Evolutionary conservation across 306 rosid species (phyloP), one percentile per base, ranked within the genome.

Genomic region (Canavalia ensiformis): DNA sequence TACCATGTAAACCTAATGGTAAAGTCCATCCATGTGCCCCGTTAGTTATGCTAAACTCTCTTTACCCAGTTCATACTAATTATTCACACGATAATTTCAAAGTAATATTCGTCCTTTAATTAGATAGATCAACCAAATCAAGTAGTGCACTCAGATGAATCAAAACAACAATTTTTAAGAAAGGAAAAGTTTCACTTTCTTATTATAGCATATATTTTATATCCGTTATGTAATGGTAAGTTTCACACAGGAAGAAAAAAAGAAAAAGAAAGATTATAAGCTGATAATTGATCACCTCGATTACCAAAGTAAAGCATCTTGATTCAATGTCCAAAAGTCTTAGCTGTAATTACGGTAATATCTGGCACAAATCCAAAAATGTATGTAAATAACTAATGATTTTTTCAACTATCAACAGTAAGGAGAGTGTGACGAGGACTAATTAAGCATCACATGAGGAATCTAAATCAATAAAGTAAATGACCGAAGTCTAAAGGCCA

Each of bases 401-500:
- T 52, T 76, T 68, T 83, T 81, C 87, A 80, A 86, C 87, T 66
- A 57, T 54, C 55, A 81, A 87, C 86, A 84, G 87, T 72, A 60
- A 66, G 41, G 77, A 54, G 7, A 58, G 67, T 68, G 75, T 87
- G 72, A 46, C 51, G 29, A 76, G 84, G 77, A 81, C 51, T 68
- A 73, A 77, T 68, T 57, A 78, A 72, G 12, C 81, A 74, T 79
- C 66, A 44, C 86, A 74, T 68, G 33, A 58, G 68, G 80, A 77
- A 84, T 85, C 88, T 75, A 49, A 82, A 59, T 49, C 65, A 66
- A 31, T 12, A 35, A 84, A 50, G 66, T 35, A 55, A 64, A 41
- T 64, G 68, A 50, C 3, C 0, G 35, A 74, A 50, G 12, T 69
- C 51, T 63, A 73, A 35, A 55, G 44, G 58, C 39, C 31, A 13